Base-by-base conservation (phyloP, 2,329 filamentous ascomycete species). In the Epicoccum sorghinum region DNA sequence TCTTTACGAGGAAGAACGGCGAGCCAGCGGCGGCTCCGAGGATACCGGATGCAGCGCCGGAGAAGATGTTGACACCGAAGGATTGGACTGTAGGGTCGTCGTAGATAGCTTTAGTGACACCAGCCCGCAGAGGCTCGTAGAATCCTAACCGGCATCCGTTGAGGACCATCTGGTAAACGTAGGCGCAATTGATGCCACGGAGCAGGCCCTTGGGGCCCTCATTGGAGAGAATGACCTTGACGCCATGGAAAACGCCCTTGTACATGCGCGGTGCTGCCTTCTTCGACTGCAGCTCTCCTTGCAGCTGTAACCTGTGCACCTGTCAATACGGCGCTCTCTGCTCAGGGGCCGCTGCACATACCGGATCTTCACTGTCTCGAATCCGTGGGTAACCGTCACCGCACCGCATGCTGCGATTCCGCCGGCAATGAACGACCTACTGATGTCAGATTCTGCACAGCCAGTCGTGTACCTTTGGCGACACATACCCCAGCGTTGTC, bases 281-380 rank as follows among this genome's bases (percentile, higher is more conserved):
- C 74, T 93, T 96, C 53, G 88, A 82, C 72, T 97, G 91, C 50
- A 99, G 85, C 77, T 99, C 95, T 76, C 95, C 95, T 77, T 99
- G 95, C 50, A 99, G 78, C 80, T 99, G 95, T 84, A 99, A 87
- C 69, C 91, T 93, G 74, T 55, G 33, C 25, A 25, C 41, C 45
- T 37, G 59, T 72, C 58, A 72, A 65, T 56, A 38, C 25, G 18
- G 12, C 48, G 10, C 18, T 18, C 7, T 48, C 40, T 23, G 36
- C n/a, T 1, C 37, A 13, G 43, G 42, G 22, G 30, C 25, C 18
- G 44, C 24, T 46, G 44, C 57, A 72, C 82, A 72, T 81, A 93
- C 89, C 93, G 90, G 73, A 98, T 98, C 85, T 99, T 99, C 75
- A 99, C 92, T 10, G 93, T 98, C 79, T 99, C 95, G 79, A 98